Conservation (phyloP, 345 rosid genomes). For the Eucalyptus albens region DNA sequence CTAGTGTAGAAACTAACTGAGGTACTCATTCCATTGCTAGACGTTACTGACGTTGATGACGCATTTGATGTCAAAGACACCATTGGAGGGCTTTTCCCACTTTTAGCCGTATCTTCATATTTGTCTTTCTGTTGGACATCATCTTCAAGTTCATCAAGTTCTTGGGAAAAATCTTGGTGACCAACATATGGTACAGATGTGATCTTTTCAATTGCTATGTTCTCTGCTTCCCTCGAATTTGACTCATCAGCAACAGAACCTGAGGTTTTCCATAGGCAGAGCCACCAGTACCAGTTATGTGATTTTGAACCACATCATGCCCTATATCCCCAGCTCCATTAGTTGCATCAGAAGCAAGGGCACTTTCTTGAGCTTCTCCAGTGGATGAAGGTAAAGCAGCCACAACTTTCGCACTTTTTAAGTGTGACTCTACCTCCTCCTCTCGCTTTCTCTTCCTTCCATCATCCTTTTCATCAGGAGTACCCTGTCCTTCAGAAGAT, state of each 20-base stretch:
- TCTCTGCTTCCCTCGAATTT: slow-evolving; percentile 46
- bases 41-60: background rate
- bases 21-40: slow-evolving; percentile 19
- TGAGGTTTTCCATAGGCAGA: background rate
- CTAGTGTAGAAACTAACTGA: slow-evolving; percentile 11
- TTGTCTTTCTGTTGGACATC: slow-evolving; percentile 31
- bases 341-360: slow-evolving; percentile 13
- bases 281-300: background rate
- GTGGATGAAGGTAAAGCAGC: slow-evolving; percentile 14
- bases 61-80: slow-evolving; percentile 10
- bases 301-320: background rate
- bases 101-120: slow-evolving; percentile 5
- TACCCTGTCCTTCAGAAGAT: slow-evolving; percentile 40
- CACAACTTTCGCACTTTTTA: slow-evolving; percentile 7
- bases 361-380: slow-evolving; percentile 31
- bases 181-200: slow-evolving; percentile 35
- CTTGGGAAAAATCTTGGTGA: slow-evolving; percentile 40
- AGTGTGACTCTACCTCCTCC: slow-evolving; percentile 25
- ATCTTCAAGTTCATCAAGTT: slow-evolving; percentile 75
- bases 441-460: slow-evolving; percentile 53
- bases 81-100: background rate
- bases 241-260: slow-evolving; percentile 12
- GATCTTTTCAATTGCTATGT: slow-evolving; percentile 49
- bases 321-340: background rate
- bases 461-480: slow-evolving; percentile 41